Base-by-base conservation (phyloP, 2,329 filamentous ascomycete species). In the Colletotrichum noveboracense region DNA sequence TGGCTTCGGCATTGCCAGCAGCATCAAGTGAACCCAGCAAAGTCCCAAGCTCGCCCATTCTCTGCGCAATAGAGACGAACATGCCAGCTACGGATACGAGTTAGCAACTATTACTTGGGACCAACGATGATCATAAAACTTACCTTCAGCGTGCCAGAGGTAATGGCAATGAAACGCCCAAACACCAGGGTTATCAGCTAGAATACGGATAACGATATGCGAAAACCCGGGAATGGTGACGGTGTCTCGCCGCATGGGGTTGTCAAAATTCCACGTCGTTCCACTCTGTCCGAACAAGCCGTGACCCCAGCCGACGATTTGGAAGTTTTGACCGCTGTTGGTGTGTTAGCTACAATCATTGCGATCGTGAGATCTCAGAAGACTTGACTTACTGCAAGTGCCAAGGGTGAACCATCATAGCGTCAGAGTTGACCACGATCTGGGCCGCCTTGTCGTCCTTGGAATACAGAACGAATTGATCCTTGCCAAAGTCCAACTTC, bases 91-190 rank as follows among this genome's bases (percentile, higher is more conserved):
- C 3, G 3, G 28, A 16, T 4, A 7, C 16, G 36, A 9, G 21
- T 75, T 30, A 64, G 69, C 21, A 52, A 1, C 6, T 13, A 21
- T 21, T 7, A 21, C 3, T 21, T 4, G 10, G 1, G n/a, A 21
- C n/a, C n/a, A 21, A 7, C n/a, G n/a, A 21, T 52, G 10, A 5
- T 13, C n/a, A 21, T 21, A 3, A 4, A 13, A 74, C 71, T 2
- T 13, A 71, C 75, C 75, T 66, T 91, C 90, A 1, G 87, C 85
- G 78, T 92, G 91, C 91, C 91, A 92, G 0, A 86, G 84, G 71
- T 91, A 88, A 77, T 92, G 90, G 77, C 90, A 92, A 79, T 92
- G 90, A 36, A 92, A 87, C 0, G 88, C 86, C 90, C 90, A 92
- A 0, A 90, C 78, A 2, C 91, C 91, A 0, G 90, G 87, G 78